Conservation (phyloP, 2,329 filamentous ascomycete species). For the Alternaria sp. region DNA sequence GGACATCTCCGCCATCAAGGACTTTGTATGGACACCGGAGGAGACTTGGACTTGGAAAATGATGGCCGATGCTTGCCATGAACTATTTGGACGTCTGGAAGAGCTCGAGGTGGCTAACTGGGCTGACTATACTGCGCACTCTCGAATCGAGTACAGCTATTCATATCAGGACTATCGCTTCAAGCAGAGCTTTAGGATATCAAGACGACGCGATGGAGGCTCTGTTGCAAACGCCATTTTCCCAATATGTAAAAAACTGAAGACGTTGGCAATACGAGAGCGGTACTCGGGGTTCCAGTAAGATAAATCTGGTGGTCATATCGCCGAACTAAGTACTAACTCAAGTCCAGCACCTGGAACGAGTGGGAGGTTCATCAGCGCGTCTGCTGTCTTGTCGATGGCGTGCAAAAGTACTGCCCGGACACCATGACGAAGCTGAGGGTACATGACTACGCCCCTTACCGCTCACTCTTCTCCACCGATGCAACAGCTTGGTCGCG, state of each 20-base stretch:
- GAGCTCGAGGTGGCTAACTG: constrained; percentile 49
- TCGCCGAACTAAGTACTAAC: constrained; percentile 15
- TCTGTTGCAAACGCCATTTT: constrained; percentile 47
- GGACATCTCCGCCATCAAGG: constrained; percentile 49
- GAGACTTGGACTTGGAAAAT: constrained; percentile 50
- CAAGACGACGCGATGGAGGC: constrained; percentile 44
- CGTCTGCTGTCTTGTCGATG: constrained; percentile 47
- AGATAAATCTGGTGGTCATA: background rate
- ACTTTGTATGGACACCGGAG: constrained; percentile 49
- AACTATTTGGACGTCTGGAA: constrained; percentile 42
- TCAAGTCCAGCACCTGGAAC: constrained; percentile 39
- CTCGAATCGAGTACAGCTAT: constrained; percentile 49
- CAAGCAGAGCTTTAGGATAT: constrained; percentile 47
- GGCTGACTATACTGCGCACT: constrained; percentile 49
- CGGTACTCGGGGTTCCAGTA: constrained; percentile 45
- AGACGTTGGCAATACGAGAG: constrained; percentile 46
- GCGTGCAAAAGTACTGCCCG: constrained; percentile 41
- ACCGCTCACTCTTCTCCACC: constrained; percentile 46
- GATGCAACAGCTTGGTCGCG: constrained; percentile 42
- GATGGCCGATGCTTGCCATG: constrained; percentile 42
- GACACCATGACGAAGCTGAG: constrained; percentile 43
- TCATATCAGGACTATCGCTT: constrained; percentile 49
- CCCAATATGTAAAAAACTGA: constrained; percentile 40
- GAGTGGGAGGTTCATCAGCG: constrained; percentile 51
- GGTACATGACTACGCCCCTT: constrained; percentile 48